Evolutionary conservation across 2,329 filamentous ascomycete species (phyloP).

Genomic region (Camillea tinctor): DNA sequence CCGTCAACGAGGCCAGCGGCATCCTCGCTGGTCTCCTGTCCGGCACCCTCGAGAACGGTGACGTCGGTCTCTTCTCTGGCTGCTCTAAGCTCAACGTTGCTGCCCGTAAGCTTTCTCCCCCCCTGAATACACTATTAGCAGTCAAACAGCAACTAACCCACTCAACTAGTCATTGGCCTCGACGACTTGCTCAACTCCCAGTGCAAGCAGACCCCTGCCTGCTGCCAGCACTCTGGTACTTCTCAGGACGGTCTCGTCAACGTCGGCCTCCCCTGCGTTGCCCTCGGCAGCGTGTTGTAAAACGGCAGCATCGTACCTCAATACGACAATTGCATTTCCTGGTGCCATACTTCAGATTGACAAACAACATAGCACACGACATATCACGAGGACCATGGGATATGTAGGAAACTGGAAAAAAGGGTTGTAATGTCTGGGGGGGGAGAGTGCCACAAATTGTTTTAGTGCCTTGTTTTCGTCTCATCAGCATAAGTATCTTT

Average conservation of each 20-base stretch:
- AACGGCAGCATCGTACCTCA: conserved; percentile 12
- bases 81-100: conserved; percentile 32
- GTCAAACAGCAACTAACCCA: not conserved
- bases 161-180: conserved; percentile 24
- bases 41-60: conserved; percentile 21
- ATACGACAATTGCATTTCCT: not conserved
- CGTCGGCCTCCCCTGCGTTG: conserved; percentile 31
- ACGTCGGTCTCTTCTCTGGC: conserved; percentile 28
- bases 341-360: conserved; percentile 11
- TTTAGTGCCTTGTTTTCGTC: conserved; percentile 12
- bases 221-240: conserved; percentile 32
- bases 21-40: conserved; percentile 27
- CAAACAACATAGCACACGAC: conserved; percentile 11
- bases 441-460: not conserved
- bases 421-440: conserved; percentile 18
- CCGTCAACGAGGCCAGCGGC: conserved; percentile 21
- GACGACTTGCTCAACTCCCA: conserved; percentile 28
- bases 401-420: conserved; percentile 28
- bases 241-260: conserved; percentile 31
- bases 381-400: conserved; percentile 25
- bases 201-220: conserved; percentile 33
- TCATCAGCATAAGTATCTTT: conserved; percentile 21
- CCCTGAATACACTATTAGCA: too few species aligned
- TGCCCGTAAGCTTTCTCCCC: conserved; percentile 21
- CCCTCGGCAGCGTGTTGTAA: conserved; percentile 31